Evolutionary conservation across 345 rosid species (phyloP).

Genomic region (Pelargonium nanum): DNA sequence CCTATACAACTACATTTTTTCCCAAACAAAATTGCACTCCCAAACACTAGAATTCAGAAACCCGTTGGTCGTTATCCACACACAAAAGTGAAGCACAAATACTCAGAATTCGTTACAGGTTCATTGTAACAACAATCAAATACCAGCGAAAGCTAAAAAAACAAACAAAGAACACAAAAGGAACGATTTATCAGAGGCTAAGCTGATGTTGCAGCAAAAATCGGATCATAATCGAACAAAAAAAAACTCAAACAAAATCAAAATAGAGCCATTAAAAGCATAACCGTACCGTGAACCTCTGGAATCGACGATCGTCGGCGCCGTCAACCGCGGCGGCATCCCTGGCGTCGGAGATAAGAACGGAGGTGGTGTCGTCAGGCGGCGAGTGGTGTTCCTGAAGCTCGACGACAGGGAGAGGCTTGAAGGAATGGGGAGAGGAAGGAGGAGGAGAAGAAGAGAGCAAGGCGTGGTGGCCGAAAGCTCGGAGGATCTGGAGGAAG

Average conservation of each 20-base stretch:
- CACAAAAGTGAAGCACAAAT: neutral
- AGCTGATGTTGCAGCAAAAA: neutral
- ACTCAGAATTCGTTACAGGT: neutral
- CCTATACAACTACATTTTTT: neutral
- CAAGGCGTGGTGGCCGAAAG: constrained; percentile 57
- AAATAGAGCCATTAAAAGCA: neutral
- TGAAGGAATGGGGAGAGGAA: constrained; percentile 46
- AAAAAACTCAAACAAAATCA: neutral
- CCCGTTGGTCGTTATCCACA: neutral
- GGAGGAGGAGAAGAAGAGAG: constrained; percentile 43
- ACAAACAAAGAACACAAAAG: neutral
- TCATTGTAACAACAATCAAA: neutral
- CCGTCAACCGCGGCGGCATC: constrained; percentile 8
- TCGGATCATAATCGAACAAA: neutral
- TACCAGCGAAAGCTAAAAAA: neutral
- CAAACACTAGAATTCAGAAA: neutral
- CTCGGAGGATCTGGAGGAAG: constrained; percentile 59
- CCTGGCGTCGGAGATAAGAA: constrained; percentile 10
- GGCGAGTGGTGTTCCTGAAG: constrained; percentile 42
- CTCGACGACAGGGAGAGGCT: constrained; percentile 68
- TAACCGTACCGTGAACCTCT: constrained; percentile 51
- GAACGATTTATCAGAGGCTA: neutral
- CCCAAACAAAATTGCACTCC: neutral
- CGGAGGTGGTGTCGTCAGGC: constrained; percentile 40
- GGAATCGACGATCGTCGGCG: constrained; percentile 8